These are phyloP conservation scores for Serendipita sp. DNA, from an alignment of 768 basidiomycete genomes.

Conservation along the genomic window DNA sequence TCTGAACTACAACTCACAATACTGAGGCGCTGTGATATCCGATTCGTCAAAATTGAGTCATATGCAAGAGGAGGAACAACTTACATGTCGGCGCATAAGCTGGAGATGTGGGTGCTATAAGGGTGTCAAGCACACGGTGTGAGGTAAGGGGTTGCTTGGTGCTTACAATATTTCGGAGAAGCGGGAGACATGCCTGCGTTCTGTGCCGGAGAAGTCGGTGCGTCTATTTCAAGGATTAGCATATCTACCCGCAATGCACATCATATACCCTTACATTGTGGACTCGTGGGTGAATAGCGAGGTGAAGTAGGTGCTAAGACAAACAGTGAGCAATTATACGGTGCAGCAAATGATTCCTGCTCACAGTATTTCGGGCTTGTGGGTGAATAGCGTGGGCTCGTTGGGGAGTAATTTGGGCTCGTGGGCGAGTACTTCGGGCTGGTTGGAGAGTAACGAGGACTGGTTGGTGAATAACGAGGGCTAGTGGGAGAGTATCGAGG, in stretches of 20 bases:
- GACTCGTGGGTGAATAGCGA: slow-evolving; percentile 16
- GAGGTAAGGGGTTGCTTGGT: neutral
- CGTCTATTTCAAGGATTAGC: slow-evolving; percentile 10
- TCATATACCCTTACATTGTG: slow-evolving; percentile 34
- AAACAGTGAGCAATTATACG: neutral
- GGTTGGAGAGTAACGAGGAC: slow-evolving; percentile 72
- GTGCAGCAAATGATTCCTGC: neutral
- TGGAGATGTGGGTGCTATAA: slow-evolving; percentile 66
- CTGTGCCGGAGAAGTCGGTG: slow-evolving; percentile 26
- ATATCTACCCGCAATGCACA: neutral
- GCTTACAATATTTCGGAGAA: slow-evolving; percentile 81
- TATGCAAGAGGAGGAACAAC: slow-evolving; percentile 18
- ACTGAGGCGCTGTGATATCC: neutral
- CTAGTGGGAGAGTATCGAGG: slow-evolving; percentile 73
- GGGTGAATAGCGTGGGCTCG: slow-evolving; percentile 79
- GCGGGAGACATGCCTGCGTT: slow-evolving; percentile 76
- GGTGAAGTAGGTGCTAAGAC: slow-evolving; percentile 83
- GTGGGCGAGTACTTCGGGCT: slow-evolving; percentile 78
- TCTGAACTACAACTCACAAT: neutral
- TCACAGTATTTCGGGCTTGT: slow-evolving; percentile 41
- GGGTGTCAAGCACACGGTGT: slow-evolving; percentile 10
- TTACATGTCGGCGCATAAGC: slow-evolving; percentile 78
- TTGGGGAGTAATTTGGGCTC: slow-evolving; percentile 80
- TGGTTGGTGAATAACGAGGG: slow-evolving; percentile 75
- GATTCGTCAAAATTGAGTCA: neutral